phyloP scores from a whole-genome alignment of 805 yeast genomes.

The Kodamaea hsintzibuensis region DNA sequence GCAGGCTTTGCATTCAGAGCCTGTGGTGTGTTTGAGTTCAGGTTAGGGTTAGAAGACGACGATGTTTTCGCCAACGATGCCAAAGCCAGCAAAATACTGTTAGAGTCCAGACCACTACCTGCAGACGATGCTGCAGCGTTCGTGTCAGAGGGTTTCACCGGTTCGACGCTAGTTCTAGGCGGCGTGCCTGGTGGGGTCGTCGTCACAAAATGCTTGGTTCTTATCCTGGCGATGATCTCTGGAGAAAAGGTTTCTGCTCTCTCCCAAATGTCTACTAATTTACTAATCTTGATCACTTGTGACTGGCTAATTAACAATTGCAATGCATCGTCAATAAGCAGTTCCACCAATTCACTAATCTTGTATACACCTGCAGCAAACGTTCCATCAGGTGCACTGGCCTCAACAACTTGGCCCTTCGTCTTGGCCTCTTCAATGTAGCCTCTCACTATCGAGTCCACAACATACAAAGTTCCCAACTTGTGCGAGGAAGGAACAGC shows the following conservation, averaged over 20 bases:
- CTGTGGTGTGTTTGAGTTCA: constrained; percentile 32
- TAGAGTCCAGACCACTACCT: constrained; percentile 43
- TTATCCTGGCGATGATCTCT: constrained; percentile 53
- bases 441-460: constrained; percentile 89
- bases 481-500: constrained; percentile 78
- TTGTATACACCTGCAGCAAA: constrained; percentile 71
- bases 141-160: constrained; percentile 19
- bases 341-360: constrained; percentile 63
- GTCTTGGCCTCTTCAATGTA: constrained; percentile 74
- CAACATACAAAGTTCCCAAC: constrained; percentile 85
- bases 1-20: constrained; percentile 29
- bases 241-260: constrained; percentile 75
- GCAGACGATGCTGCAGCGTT: constrained; percentile 1
- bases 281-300: constrained; percentile 69
- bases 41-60: constrained; percentile 25
- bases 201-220: constrained; percentile 59
- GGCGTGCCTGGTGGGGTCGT: constrained; percentile 71
- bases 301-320: constrained; percentile 53
- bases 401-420: constrained; percentile 46
- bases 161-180: constrained; percentile 37
- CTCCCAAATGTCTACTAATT: constrained; percentile 91
- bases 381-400: constrained; percentile 64
- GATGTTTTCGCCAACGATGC: constrained; percentile 58
- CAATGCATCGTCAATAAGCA: constrained; percentile 62
- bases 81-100: constrained; percentile 66